A percentile compares a stretch with the other conserved stretches of the same genome.
Evolutionary conservation across 495 filamentous ascomycete species (phyloP).

Genomic region (Saxophila tyrrhenica): DNA sequence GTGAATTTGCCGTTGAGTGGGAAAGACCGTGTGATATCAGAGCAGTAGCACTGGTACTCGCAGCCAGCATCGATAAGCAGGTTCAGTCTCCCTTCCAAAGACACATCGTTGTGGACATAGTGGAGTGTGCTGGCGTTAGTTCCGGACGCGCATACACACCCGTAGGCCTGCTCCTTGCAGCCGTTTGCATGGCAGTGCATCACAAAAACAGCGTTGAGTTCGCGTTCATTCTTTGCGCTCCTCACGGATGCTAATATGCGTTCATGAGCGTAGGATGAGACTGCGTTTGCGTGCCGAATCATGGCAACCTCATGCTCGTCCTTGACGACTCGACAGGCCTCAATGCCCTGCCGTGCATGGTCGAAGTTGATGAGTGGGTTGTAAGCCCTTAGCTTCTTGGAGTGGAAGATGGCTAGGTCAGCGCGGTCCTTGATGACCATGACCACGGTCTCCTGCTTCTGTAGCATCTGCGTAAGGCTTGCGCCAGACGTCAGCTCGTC

Average conservation of each 20-base stretch:
- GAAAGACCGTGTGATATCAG: slow-evolving; percentile 85
- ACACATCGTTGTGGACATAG: slow-evolving; percentile 67
- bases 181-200: slow-evolving; percentile 63
- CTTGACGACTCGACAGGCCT: slow-evolving; percentile 67
- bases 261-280: slow-evolving; percentile 66
- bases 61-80: slow-evolving; percentile 75
- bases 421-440: slow-evolving; percentile 65
- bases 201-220: slow-evolving; percentile 70
- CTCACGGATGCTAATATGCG: slow-evolving; percentile 56
- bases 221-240: slow-evolving; percentile 61
- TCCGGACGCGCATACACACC: slow-evolving; percentile 69
- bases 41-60: slow-evolving; percentile 69
- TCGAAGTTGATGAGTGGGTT: slow-evolving; percentile 33
- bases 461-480: slow-evolving; percentile 5
- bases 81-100: slow-evolving; percentile 55
- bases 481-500: slow-evolving; percentile 54
- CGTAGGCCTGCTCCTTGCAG: slow-evolving; percentile 70
- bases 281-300: slow-evolving; percentile 68
- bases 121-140: slow-evolving; percentile 73
- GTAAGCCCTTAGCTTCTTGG: slow-evolving; percentile 32
- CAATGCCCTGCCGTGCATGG: slow-evolving; percentile 62
- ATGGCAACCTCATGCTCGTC: slow-evolving; percentile 76
- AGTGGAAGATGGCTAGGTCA: slow-evolving; percentile 50
- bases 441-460: slow-evolving; percentile 33
- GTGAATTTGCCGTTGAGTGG: slow-evolving; percentile 69